Evolutionary conservation across 2,329 filamentous ascomycete species (phyloP), one percentile per base, ranked within the genome.

Genomic region (Cercospora sp.): DNA sequence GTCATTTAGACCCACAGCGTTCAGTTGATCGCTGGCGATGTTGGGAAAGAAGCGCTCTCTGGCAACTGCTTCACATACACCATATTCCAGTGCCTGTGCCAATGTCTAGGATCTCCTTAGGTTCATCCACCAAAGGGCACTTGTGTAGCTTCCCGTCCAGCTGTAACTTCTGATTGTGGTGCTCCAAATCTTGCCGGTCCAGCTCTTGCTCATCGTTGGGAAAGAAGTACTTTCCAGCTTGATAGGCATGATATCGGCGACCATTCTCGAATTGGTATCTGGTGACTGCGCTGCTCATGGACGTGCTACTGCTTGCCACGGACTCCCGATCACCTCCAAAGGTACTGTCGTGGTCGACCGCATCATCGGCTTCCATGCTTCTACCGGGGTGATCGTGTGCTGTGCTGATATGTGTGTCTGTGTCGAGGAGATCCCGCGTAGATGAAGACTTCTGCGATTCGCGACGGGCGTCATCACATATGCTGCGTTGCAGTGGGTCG

Each of bases 61-160:
- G n/a, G 40, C 18, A 24, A 26, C 21, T 53, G 49, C 24, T 26
- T 53, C 12, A 53, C 49, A 12, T 53, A 53, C 69, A 70, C 69
- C 70, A 72, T 5, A 71, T 73, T 21, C 72, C 79, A 8, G 66
- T 73, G 8, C 83, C 83, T 1, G 82, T 85, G 10, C 83, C 84
- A 18, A 85, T 72, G 70, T 85, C 84, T 16, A 86, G 77, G 16
- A 85, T 81, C 28, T 80, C 78, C 30, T 79, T 77, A 1, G 80
- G 79, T 13, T 77, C 75, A 9, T 70, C 59, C 18, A 62, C 61
- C 16, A 83, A 73, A 0, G 84, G 83, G 3, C 80, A 81, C 3
- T 81, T 73, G 69, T 81, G 80, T n/a, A 85, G 77, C 26, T 68
- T 68, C 18, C 76, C 76, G 55, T 75, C 73, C 60, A 77, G 60